Evolutionary conservation across 495 filamentous ascomycete species (phyloP).

Genomic region (Letharia columbiana): DNA sequence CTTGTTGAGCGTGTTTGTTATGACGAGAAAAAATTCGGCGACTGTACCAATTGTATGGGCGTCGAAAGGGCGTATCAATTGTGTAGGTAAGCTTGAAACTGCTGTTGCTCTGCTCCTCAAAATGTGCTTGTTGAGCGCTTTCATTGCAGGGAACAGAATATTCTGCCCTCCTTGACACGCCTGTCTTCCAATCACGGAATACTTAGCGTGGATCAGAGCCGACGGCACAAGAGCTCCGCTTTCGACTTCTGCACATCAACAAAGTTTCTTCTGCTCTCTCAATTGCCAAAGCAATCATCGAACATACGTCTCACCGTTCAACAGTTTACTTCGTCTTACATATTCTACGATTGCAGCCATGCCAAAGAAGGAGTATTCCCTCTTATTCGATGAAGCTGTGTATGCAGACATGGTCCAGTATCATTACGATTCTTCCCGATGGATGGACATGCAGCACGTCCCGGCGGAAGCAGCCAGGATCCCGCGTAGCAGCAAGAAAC

Average conservation of each 20-base stretch:
- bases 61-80: not conserved
- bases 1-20: not conserved
- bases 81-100: not conserved
- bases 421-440: not conserved
- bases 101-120: not conserved
- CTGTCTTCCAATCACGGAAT: not conserved
- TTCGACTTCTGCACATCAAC: not conserved
- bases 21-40: not conserved
- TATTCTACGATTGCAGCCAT: not conserved
- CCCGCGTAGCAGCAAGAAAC: not conserved
- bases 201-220: not conserved
- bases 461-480: not conserved
- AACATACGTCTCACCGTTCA: not conserved
- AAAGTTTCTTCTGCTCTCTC: not conserved
- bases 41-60: not conserved
- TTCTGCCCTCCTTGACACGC: not conserved
- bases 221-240: not conserved
- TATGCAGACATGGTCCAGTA: not conserved
- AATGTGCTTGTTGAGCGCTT: not conserved
- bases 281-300: not conserved
- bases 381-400: not conserved
- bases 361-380: not conserved
- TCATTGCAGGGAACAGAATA: not conserved
- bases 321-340: not conserved
- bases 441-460: not conserved